Base-by-base conservation (phyloP, 192 early-diverging fungal genomes). In the Backusella morwellensis region DNA sequence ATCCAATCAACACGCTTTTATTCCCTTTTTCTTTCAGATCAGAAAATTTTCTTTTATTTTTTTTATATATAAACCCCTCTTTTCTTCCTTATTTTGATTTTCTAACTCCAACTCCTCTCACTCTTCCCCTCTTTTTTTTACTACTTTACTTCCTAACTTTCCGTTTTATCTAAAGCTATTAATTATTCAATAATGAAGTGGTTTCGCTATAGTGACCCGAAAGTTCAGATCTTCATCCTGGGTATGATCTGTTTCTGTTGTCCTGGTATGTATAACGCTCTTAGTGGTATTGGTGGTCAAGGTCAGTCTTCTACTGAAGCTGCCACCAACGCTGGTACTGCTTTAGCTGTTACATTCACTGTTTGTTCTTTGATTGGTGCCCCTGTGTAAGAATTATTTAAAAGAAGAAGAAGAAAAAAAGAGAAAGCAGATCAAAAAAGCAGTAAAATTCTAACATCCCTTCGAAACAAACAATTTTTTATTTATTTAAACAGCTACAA, bases 181-280 rank as follows among this genome's bases (percentile, higher is more conserved):
- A 26, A 70, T 40, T 70, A 38, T n/a, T 38, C 35, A 63, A 79
- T 26, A 21, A 80, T 80, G 79, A 40, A 75, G 47, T 59, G 76
- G 75, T 73, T 77, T 19, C 77, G 80, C 75, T 90, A 88, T 80
- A 85, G 82, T 77, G 87, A 83, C 77, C 80, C 90, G 35, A 77
- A 85, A 80, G 83, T 87, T 63, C 92, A 93, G 81, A 86, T 89
- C 73, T 79, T 90, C 75, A 77, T 90, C 56, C 83, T 92, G 56
- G 89, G 91, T 63, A 86, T 94, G 66, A 87, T 94, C 40, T 92
- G 91, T 76, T 94, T 94, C 85, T 88, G 90, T 59, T 92, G 93
- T 72, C 93, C 93, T 19, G 93, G 93, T 71, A 94, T 94, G 92
- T 94, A 90, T 83, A 89, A 89, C 66, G 86, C 88, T 78, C 70